Percentiles rank a stretch among this genome's conserved stretches.
Evolutionary conservation across 2,329 filamentous ascomycete genomes (phyloP).

Genomic region (Fusarium haematococcum): DNA sequence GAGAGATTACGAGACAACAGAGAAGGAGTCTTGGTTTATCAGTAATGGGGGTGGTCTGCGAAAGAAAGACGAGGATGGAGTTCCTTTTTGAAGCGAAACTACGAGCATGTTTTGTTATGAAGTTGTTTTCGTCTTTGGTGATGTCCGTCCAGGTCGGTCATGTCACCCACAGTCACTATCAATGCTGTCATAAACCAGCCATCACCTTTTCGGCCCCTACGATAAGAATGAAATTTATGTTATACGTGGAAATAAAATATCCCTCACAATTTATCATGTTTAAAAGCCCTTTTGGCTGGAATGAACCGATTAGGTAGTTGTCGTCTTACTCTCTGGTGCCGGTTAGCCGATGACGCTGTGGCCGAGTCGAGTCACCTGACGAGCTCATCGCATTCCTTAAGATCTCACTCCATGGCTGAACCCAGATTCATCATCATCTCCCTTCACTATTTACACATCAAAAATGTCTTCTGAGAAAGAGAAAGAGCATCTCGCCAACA

Average conservation of each 20-base stretch:
- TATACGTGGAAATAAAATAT: not conserved
- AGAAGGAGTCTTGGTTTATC: not conserved
- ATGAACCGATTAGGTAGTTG: not conserved
- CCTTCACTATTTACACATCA: not conserved
- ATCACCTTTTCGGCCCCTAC: not conserved
- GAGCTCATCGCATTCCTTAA: slow-evolving; percentile 1
- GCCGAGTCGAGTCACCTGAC: slow-evolving; percentile 16
- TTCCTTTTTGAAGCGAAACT: not conserved
- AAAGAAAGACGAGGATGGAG: not conserved
- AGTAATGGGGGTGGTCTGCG: no score
- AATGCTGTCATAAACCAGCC: not conserved
- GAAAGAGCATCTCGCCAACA: slow-evolving; percentile 20
- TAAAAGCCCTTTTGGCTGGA: not conserved
- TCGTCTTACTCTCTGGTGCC: slow-evolving; percentile 16
- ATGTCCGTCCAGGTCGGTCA: not conserved
- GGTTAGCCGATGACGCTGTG: slow-evolving; percentile 32
- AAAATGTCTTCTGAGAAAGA: slow-evolving; percentile 29
- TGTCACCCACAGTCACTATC: not conserved
- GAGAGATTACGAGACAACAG: not conserved
- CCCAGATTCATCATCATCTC: not conserved
- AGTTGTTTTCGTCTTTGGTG: not conserved
- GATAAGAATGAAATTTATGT: not conserved
- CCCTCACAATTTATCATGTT: not conserved
- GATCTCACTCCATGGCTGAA: not conserved
- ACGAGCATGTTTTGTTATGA: not conserved